phyloP scores from a whole-genome alignment of 257 asterid genomes.

The Marsdenia floribunda region DNA sequence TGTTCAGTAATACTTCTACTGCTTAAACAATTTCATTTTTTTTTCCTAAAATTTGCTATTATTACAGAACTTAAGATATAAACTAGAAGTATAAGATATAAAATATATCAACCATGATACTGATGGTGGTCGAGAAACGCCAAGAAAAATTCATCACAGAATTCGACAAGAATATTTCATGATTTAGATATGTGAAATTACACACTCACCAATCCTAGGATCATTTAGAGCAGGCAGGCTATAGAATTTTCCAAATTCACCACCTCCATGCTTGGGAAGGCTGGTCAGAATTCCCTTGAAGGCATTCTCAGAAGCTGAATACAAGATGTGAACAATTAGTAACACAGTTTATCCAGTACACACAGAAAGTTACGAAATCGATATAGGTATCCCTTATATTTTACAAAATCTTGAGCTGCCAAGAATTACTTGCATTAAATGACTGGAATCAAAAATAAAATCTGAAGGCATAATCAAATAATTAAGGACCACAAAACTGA shows the following conservation, averaged over 20 bases:
- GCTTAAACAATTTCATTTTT: neutral
- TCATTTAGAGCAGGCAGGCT: slow-evolving; percentile 86
- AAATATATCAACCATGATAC: neutral
- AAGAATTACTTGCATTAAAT: neutral
- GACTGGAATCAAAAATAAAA: neutral
- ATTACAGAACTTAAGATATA: neutral
- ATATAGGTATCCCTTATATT: neutral
- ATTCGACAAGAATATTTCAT: neutral
- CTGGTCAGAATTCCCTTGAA: slow-evolving; percentile 56
- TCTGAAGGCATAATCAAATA: neutral
- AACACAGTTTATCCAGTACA: neutral
- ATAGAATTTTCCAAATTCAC: slow-evolving; percentile 82
- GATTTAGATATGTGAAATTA: neutral
- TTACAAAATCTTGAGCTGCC: neutral
- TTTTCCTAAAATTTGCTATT: neutral
- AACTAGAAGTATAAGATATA: neutral
- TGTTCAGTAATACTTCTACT: neutral
- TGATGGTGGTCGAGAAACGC: neutral
- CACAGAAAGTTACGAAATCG: neutral
- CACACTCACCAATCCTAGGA: slow-evolving; percentile 61
- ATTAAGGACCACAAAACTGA: neutral
- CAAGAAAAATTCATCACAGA: neutral
- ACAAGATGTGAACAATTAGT: neutral
- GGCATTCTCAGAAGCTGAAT: slow-evolving; percentile 67
- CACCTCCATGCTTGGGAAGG: slow-evolving; percentile 88